Evolutionary conservation across 352 stramenopile genomes (phyloP).

Genomic region (Blastocystis sp.): DNA sequence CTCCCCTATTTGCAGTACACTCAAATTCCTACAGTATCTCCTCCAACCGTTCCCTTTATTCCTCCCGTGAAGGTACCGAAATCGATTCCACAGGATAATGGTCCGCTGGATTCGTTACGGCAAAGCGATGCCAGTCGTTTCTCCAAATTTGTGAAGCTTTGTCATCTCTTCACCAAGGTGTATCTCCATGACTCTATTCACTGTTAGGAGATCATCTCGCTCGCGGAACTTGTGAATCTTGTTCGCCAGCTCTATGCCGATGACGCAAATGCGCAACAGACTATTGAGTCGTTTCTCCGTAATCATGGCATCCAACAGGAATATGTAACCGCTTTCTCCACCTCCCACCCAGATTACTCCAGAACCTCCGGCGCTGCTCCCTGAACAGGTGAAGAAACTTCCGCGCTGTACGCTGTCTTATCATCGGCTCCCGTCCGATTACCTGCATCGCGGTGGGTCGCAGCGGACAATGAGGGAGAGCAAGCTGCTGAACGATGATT

Average conservation of each 20-base stretch:
- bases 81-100: too few relatives aligned
- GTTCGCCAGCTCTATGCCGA: background rate
- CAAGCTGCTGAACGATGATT: conserved; percentile 2
- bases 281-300: background rate
- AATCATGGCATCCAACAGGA: background rate
- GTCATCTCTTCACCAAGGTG: background rate
- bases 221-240: conserved; percentile 1
- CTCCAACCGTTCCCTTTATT: too few relatives aligned
- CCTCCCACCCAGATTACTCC: background rate
- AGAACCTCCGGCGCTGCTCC: background rate
- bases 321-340: background rate
- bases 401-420: conserved; percentile 27
- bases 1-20: too few relatives aligned
- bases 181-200: background rate
- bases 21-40: too few relatives aligned
- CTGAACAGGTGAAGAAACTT: conserved; percentile 43
- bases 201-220: background rate
- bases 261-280: background rate
- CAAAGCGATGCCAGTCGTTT: background rate
- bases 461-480: background rate
- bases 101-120: background rate
- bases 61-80: background rate
- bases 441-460: conserved; percentile 18
- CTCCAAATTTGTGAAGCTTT: background rate
- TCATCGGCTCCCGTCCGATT: background rate